Evolutionary conservation across 1,284 basidiomycete species (phyloP).

Genomic region (Taiwanofungus camphoratus): DNA sequence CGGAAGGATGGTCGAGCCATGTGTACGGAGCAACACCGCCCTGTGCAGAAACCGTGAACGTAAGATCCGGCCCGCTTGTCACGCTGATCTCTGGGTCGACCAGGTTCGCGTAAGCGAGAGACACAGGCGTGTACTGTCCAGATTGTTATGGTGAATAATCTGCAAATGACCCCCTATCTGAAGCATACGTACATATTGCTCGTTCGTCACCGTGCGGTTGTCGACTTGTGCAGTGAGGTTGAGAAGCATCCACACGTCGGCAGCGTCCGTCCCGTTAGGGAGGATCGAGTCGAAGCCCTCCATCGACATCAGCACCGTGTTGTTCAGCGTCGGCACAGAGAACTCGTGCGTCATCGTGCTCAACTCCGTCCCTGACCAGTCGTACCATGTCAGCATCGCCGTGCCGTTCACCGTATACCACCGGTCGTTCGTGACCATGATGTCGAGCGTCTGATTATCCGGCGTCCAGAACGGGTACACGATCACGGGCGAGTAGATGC

Average conservation of each 20-base stretch:
- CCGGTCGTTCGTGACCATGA: conserved; percentile 46
- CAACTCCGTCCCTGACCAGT: conserved; percentile 45
- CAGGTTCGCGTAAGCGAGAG: conserved; percentile 39
- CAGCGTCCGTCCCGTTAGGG: conserved; percentile 34
- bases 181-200: conserved; percentile 48
- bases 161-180: too few species aligned
- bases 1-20: conserved; percentile 53
- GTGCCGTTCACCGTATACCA: conserved; percentile 43
- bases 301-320: conserved; percentile 37
- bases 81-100: conserved; percentile 44
- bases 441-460: conserved; percentile 41
- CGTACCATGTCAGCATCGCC: conserved; percentile 53
- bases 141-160: too few species aligned
- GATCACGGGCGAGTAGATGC: conserved; percentile 42
- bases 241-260: conserved; percentile 47
- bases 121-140: conserved; percentile 50
- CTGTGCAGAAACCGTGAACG: conserved; percentile 46
- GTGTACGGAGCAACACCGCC: conserved; percentile 53
- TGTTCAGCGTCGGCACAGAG: conserved; percentile 44
- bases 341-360: conserved; percentile 35
- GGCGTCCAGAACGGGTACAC: conserved; percentile 53
- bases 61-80: conserved; percentile 29
- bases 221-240: conserved; percentile 44
- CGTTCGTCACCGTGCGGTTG: conserved; percentile 39
- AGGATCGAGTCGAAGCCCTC: conserved; percentile 39